These are phyloP conservation scores for Dactylellina haptotyla DNA, from an alignment of 2,329 filamentous ascomycete genomes.

Conservation along the genomic window DNA sequence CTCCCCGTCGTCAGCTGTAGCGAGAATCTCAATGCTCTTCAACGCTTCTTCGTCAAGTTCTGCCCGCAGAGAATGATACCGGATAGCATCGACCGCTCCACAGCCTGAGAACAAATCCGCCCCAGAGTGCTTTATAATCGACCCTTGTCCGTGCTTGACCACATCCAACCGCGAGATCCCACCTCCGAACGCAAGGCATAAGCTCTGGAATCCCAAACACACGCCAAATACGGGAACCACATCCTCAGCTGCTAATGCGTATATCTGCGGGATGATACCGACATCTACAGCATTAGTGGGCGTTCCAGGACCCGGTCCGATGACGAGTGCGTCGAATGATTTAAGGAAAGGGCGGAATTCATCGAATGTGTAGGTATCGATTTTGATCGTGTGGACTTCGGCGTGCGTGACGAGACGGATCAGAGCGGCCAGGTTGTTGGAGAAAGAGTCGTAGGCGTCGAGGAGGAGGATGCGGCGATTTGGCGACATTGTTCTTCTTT, in stretches of 20 bases:
- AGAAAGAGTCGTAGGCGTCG: conserved; percentile 96
- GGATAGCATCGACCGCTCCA: conserved; percentile 59
- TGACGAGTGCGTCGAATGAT: conserved; percentile 83
- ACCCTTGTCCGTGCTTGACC: conserved; percentile 84
- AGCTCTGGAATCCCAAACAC: conserved; percentile 87
- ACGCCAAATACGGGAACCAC: conserved; percentile 84
- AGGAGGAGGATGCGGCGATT: conserved; percentile 77
- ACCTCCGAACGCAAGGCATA: conserved; percentile 75
- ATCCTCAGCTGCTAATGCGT: conserved; percentile 70
- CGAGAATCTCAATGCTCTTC: conserved; percentile 59
- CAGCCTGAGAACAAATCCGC: conserved; percentile 74
- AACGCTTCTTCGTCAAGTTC: conserved; percentile 56
- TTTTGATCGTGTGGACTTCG: conserved; percentile 76
- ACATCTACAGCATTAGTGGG: conserved; percentile 78
- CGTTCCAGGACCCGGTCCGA: conserved; percentile 88
- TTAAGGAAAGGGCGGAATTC: conserved; percentile 67
- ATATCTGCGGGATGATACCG: conserved; percentile 81
- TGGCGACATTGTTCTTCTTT: conserved; percentile 13
- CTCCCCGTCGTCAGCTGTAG: conserved; percentile 59
- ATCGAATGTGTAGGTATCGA: conserved; percentile 71
- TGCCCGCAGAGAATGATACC: conserved; percentile 63
- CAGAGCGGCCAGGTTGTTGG: conserved; percentile 89
- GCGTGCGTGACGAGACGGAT: conserved; percentile 75
- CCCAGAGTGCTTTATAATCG: conserved; percentile 70
- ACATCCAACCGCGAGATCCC: conserved; percentile 73